Base-by-base conservation (phyloP, 75 land plant genomes). In the Larix kaempferi region DNA sequence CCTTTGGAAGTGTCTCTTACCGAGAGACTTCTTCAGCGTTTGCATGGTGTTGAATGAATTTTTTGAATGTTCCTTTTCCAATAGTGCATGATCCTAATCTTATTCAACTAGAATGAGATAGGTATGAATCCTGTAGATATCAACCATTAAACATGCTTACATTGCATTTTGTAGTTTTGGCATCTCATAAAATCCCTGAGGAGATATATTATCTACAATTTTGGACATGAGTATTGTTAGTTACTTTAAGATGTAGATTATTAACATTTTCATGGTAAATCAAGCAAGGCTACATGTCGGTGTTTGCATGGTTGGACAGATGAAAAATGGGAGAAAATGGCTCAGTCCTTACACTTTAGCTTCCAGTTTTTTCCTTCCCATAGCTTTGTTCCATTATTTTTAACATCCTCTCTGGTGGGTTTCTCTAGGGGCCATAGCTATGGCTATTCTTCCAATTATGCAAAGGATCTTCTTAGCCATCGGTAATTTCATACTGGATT, bases 231-330 rank as follows among this genome's bases (percentile, higher is more conserved):
- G 25, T 11, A 12, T 63, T 12, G 27, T 2, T 3, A 8, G 22
- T 22, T 26, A 25, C 22, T 16, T 63, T 27, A 11, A 7, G 16
- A 13, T 26, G 29, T 27, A 26, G 19, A 62, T 62, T 62, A 23
- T 21, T 13, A 33, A n/a, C n/a, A 1, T 65, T 65, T 65, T 3
- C 3, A 33, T 33, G 39, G 69, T 95, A 56, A 95, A 95, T 63
- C 79, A 88, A 69, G 98, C 96, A 41, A 89, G 88, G 69, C 63
- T 95, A 2, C 94, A 93, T 57, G 98, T 96, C 21, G 91, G 84
- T 71, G 78, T 95, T 55, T 80, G 86, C 35, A 79, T 78, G 14
- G 37, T 73, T 59, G 94, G 96, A 55, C 82, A 83, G 25, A 52
- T 69, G 22, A 84, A 80, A 52, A 77, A 60, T 23, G 59, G 74